Evolutionary conservation across 1,284 basidiomycete species (phyloP).

Genomic region (Ustilago loliicola): DNA sequence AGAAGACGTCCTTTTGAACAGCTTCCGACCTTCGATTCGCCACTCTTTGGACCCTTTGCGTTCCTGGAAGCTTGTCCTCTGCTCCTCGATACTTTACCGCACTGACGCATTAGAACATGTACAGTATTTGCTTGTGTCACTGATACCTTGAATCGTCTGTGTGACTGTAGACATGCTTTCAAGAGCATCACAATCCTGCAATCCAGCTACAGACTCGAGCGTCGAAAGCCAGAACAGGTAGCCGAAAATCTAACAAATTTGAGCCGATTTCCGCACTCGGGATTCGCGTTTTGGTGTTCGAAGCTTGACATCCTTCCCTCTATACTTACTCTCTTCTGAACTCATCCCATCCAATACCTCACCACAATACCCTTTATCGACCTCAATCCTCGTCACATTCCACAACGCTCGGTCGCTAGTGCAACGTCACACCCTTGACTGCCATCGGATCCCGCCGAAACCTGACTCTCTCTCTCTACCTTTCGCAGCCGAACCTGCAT

Average conservation of each 20-base stretch:
- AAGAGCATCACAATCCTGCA: no score
- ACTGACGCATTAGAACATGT: neutral
- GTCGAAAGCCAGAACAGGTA: neutral
- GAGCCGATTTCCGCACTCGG: constrained; percentile 6
- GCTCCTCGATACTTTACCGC: neutral
- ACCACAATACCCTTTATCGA: neutral
- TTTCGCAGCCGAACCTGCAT: neutral
- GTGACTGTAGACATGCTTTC: no score
- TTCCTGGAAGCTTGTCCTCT: constrained; percentile 2
- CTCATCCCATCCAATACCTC: neutral
- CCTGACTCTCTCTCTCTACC: neutral
- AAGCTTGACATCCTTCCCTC: constrained; percentile 10
- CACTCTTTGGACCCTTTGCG: neutral
- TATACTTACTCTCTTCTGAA: neutral
- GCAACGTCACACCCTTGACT: neutral
- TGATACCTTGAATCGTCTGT: no score
- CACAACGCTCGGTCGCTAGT: neutral
- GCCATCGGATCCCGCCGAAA: neutral
- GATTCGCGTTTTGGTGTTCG: constrained; percentile 7
- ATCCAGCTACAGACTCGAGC: neutral
- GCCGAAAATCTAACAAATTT: neutral
- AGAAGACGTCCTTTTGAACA: neutral
- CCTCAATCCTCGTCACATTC: neutral
- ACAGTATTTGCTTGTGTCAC: neutral
- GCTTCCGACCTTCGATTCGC: neutral